Evolutionary conservation across 2,329 filamentous ascomycete genomes (phyloP), one percentile per base, ranked within the genome.

Genomic region (Nigrospora oryzae): DNA sequence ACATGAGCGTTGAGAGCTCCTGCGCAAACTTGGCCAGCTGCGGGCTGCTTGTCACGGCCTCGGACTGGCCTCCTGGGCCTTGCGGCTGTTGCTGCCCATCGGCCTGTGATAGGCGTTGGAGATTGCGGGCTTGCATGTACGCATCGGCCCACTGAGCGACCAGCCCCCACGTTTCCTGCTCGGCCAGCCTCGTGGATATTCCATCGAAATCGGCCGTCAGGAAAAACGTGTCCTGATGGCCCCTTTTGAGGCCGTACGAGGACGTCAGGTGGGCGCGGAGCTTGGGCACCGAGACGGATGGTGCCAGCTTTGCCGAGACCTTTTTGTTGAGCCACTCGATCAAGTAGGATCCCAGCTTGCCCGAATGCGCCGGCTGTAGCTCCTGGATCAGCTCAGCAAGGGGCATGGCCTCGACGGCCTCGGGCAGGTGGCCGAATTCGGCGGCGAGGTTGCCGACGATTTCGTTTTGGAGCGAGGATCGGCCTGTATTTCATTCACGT

Each of bases 51-150:
- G 12, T n/a, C n/a, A n/a, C n/a, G n/a, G n/a, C n/a, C n/a, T n/a
- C n/a, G n/a, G n/a, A n/a, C n/a, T n/a, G n/a, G n/a, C n/a, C n/a
- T n/a, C n/a, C n/a, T n/a, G n/a, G n/a, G n/a, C n/a, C n/a, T n/a
- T n/a, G 14, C 5, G 8, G 13, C 2, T 36, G 34, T 10, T 36
- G 34, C n/a, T n/a, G n/a, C n/a, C n/a, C n/a, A n/a, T n/a, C n/a
- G 6, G 34, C 5, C 15, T 36, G 34, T 12, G 34, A 4, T 91
- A 36, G 5, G 4, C 5, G 7, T 7, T 28, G 23, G 7, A 28
- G 23, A 10, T 7, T 7, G 2, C 23, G 23, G 5, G 7, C 23
- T 7, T 5, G 5, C 23, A 28, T 28, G 23, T 28, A 28, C 5
- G 23, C 23, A 10, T 2, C 4, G 8, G 8, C 23, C 23, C 23